Evolutionary conservation across 1,284 basidiomycete species (phyloP).

Genomic region (Agroathelia rolfsii): DNA sequence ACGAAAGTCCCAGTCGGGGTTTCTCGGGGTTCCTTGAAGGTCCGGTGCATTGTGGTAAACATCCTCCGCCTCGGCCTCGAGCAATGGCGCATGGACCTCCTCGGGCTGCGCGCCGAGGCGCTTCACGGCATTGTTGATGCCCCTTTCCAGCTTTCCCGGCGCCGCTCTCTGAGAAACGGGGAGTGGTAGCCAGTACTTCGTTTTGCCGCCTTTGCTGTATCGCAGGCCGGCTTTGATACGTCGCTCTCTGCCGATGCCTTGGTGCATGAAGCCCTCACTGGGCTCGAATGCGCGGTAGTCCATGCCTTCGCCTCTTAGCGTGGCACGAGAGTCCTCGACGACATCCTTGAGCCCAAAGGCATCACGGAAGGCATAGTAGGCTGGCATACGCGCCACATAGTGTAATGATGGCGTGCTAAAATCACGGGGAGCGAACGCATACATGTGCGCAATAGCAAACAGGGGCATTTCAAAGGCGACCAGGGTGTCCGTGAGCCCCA

Average conservation of each 20-base stretch:
- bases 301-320: conserved; percentile 83
- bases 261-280: conserved; percentile 85
- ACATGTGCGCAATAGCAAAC: conserved; percentile 90
- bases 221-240: conserved; percentile 85
- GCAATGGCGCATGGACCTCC: conserved; percentile 70
- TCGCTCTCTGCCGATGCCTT: conserved; percentile 72
- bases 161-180: conserved; percentile 35
- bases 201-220: conserved; percentile 81
- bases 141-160: conserved; percentile 28
- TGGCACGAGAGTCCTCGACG: conserved; percentile 75
- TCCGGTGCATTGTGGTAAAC: conserved; percentile 61
- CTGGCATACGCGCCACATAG: conserved; percentile 80
- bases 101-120: conserved; percentile 38
- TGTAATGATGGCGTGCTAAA: conserved; percentile 54
- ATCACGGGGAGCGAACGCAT: conserved; percentile 79
- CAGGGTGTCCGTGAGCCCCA: conserved; percentile 82
- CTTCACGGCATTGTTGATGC: conserved; percentile 32
- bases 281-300: conserved; percentile 95
- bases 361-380: conserved; percentile 82
- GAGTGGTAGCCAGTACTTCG: conserved; percentile 86
- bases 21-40: conserved; percentile 33
- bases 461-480: conserved; percentile 98
- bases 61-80: conserved; percentile 53
- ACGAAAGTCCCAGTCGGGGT: conserved; percentile 16
- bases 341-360: conserved; percentile 84